Base-by-base conservation (phyloP, 2,329 filamentous ascomycete genomes). In the Pseudogymnoascus sp. region DNA sequence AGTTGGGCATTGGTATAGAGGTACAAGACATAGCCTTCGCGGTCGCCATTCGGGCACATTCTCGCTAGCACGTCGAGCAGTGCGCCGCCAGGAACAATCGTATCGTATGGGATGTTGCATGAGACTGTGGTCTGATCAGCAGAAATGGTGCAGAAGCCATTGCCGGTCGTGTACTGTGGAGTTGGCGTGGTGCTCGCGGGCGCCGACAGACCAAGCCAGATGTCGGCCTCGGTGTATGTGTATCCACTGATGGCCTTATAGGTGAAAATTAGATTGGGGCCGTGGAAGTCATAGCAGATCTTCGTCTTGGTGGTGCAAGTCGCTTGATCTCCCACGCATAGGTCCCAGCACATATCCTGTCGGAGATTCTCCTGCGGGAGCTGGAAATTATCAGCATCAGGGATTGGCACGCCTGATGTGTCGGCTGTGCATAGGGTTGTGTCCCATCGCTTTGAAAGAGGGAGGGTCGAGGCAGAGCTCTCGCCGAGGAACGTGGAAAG, bases 301-400 rank as follows among this genome's bases (percentile, higher is more conserved):
- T 53, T 53, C 6, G 47, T 53, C 47, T 53, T 53, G 24, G 26
- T 53, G 47, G 47, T 31, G 26, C 47, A 53, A 26, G 47, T 19
- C 14, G 47, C 24, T 53, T 53, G 47, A 29, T 53, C 47, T 53
- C 47, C 47, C 24, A 53, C 47, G 47, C 47, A 53, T 53, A 53
- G 47, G 47, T 53, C 47, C 47, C 47, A 53, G 47, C 47, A 53
- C 47, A 53, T 53, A 31, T 53, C 47, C 26, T 53, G 47, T 31
- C 47, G 24, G 47, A 53, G 47, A 53, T 53, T 53, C 26, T 53
- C 47, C 26, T 16, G 8, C 26, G 47, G 47, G 8, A 53, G 47
- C 14, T 53, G 47, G 47, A 53, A 53, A 31, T 53, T 53, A 31
- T 53, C 47, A 8, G 47, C 47, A 53, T 53, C 47, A 6, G 47